Base-by-base conservation (phyloP, 306 rosid species). In the Begonia fuchsioides region DNA sequence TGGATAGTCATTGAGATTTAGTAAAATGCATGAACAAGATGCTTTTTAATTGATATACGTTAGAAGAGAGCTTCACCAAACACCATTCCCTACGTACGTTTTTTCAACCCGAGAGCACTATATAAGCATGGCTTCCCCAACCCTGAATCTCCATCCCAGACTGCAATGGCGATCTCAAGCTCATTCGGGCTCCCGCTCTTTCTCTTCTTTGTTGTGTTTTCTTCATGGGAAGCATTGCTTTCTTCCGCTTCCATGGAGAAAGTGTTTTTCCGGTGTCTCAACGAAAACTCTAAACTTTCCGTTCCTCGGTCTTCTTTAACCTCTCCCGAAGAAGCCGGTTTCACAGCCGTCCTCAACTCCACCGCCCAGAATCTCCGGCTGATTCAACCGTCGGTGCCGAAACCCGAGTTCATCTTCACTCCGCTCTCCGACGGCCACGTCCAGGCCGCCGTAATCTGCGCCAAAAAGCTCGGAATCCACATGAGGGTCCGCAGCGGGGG, bases 401-500 rank as follows among this genome's bases (percentile, higher is more conserved):
- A 80, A 54, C 96, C 94, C 0, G 74, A 70, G 48, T 72, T 83
- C 10, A 80, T 87, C 51, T 76, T 87, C 76, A 67, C 76, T 35
- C 86, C 94, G 3, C 26, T 59, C 43, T 47, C 20, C 0, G 87
- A 83, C n/a, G 68, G 72, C 12, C 80, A 83, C 17, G 94, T 83
- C 44, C 85, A 70, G 51, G 73, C 75, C 0, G 63, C 86, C 9
- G 86, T 87, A 11, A 64, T 58, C 9, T 87, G 96, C 61, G 58
- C 88, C 13, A 76, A 68, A 67, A 54, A 75, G 61, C 74, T 80
- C 32, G 62, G 69, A 12, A 52, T 76, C 40, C 94, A 80, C 18
- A 57, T 87, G 15, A 56, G 85, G 49, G 58, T 87, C 3, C 68
- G 94, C 2, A 83, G 93, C 32, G 94, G 83, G 50, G 96, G 93